Percentiles rank a stretch among this genome's conserved stretches.
Evolutionary conservation across 2,329 filamentous ascomycete species (phyloP).

Genomic region (Acrocalymma vagum): DNA sequence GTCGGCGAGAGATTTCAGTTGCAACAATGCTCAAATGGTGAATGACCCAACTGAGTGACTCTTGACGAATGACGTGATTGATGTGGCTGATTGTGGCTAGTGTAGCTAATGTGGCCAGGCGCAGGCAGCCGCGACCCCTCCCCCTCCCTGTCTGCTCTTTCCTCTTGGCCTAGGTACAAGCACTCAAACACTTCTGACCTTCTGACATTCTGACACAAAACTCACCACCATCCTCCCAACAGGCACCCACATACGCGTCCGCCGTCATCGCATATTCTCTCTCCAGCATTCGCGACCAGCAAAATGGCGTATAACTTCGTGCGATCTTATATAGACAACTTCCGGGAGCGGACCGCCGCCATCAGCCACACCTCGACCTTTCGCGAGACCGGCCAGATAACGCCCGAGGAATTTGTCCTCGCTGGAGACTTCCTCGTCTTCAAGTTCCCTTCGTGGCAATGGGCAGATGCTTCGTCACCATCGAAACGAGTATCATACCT

Average conservation of each 20-base stretch:
- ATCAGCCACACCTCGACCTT: conserved; percentile 93
- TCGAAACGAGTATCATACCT: conserved; percentile 82
- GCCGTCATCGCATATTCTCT: background rate
- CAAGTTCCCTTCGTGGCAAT: conserved; percentile 99
- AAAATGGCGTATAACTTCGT: conserved; percentile 79
- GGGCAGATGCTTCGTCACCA: conserved; percentile 87
- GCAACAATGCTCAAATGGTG: too few relatives aligned
- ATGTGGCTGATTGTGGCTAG: conserved; percentile 1
- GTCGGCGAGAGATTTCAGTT: too few relatives aligned
- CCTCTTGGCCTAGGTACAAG: too few relatives aligned
- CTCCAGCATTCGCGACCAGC: conserved; percentile 2
- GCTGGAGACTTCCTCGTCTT: conserved; percentile 98
- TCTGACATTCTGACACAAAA: conserved; percentile 6
- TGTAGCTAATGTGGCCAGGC: conserved; percentile 2
- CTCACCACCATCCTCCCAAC: background rate
- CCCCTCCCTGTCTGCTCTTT: conserved; percentile 10
- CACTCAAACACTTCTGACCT: background rate
- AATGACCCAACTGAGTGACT: too few relatives aligned
- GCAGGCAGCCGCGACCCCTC: conserved; percentile 2
- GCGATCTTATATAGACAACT: conserved; percentile 89
- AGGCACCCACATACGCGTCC: background rate
- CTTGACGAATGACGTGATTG: too few relatives aligned
- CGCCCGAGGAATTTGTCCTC: conserved; percentile 93
- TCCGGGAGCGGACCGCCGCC: conserved; percentile 90
- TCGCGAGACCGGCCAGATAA: conserved; percentile 92